Base-by-base conservation (phyloP, 768 basidiomycete species). In the Pholiota molesta region DNA sequence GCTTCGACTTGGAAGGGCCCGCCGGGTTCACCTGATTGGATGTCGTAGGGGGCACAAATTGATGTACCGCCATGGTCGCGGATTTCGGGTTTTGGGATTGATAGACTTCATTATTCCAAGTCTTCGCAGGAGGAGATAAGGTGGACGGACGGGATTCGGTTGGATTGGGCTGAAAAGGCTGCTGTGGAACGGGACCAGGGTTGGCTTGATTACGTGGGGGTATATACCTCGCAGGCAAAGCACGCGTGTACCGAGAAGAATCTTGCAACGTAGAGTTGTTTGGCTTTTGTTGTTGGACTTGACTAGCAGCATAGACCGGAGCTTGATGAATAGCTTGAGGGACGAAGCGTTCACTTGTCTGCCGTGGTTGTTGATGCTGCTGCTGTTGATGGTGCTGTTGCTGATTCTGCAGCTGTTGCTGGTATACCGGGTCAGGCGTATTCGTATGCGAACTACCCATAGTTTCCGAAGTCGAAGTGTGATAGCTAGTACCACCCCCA, bases 381-480 rank as follows among this genome's bases (percentile, higher is more conserved):
- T 52, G 58, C 35, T 52, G 39, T 35, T 53, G 52, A 1, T 53
- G 52, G 1, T 31, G 39, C 33, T 52, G 42, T 31, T 29, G 26
- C 26, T 40, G 60, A 33, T 54, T 42, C 28, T 56, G 60, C n/a
- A 59, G 59, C n/a, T 63, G 63, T 51, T 71, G 69, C 28, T 74
- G 75, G 58, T 73, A 74, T n/a, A 64, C 59, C 40, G 73, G 68
- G 52, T 74, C 74, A 26, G 75, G 71, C 8, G 73, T 68, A 44
- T 61, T 71, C 19, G 72, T 61, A 51, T 73, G 71, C 19, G 76
- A 74, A 58, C 70, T 71, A 13, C 61, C 39, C 14, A 64, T 66
- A 0, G 73, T 68, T 40, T 72, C 72, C 31, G 73, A 66, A 17
- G 69, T 72, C n/a, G 65, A 59, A 2, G 65, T 59, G 11, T 66